Conservation (phyloP, 1,139 yeast genomes). For the Yamadazyma triangularis region DNA sequence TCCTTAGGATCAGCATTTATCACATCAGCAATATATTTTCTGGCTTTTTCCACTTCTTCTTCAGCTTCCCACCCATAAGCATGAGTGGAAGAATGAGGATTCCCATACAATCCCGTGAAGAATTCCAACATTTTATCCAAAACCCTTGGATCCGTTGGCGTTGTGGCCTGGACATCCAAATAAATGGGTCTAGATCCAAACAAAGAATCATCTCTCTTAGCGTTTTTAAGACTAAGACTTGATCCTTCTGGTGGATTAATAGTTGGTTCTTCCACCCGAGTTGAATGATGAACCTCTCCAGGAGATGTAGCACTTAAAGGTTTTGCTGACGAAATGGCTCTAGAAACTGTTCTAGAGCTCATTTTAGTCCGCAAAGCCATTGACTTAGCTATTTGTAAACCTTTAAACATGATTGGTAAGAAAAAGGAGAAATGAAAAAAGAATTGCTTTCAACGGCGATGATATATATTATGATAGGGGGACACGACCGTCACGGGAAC, state of each 20-base stretch:
- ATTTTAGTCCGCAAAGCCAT: too few species aligned
- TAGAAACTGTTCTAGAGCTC: conserved; percentile 1
- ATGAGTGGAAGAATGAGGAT: conserved; percentile 96
- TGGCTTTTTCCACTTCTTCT: conserved; percentile 81
- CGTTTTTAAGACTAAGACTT: conserved; percentile 36
- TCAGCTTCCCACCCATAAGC: conserved; percentile 99
- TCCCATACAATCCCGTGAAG: conserved; percentile 92
- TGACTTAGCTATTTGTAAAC: too few species aligned
- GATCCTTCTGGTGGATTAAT: conserved; percentile 41
- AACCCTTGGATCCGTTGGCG: conserved; percentile 97
- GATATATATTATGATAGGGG: too few species aligned
- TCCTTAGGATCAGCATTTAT: conserved; percentile 96
- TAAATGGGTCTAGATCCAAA: conserved; percentile 83
- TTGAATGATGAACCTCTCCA: conserved; percentile 11
- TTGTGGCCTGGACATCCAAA: conserved; percentile 94
- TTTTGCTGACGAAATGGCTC: conserved; percentile 7
- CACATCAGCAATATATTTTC: conserved; percentile 73
- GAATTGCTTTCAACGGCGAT: too few species aligned
- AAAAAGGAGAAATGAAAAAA: too few species aligned
- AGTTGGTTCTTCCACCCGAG: conserved; percentile 13
- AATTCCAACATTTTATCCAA: conserved; percentile 89
- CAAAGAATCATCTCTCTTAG: conserved; percentile 41
- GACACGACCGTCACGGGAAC: too few species aligned
- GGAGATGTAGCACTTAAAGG: conserved; percentile 6
- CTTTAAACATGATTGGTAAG: too few species aligned